Percentiles rank a stretch among this genome's conserved stretches.
These are phyloP conservation scores for Aureobasidium sp. DNA, from an alignment of 2,329 filamentous ascomycete species.

Conservation along the genomic window DNA sequence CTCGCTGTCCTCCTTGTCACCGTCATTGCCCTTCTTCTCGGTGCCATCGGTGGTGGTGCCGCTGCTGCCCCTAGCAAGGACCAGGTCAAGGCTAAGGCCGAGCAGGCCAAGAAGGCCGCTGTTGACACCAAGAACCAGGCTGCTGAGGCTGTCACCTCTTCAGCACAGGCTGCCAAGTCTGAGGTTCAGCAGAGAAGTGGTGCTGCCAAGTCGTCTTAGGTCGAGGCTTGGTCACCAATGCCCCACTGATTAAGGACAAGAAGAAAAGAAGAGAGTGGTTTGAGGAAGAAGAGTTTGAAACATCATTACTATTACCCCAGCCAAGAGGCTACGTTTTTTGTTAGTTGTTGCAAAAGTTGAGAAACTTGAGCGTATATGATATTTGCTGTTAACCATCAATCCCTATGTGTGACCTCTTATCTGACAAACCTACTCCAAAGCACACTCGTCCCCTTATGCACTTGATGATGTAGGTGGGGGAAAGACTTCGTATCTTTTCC, in stretches of 20 bases:
- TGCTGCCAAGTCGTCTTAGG: conserved; percentile 22
- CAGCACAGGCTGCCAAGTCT: conserved; percentile 67
- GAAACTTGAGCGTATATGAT: neutral
- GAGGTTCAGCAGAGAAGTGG: conserved; percentile 55
- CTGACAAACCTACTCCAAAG: too few relatives aligned
- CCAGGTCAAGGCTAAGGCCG: conserved; percentile 62
- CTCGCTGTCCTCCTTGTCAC: conserved; percentile 63
- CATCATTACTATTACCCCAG: neutral
- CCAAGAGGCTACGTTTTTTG: neutral
- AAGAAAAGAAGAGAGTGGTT: neutral
- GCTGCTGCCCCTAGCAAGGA: conserved; percentile 54
- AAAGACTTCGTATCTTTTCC: neutral
- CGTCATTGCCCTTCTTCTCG: conserved; percentile 61
- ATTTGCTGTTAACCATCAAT: neutral
- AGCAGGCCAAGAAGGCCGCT: conserved; percentile 67
- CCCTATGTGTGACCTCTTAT: neutral
- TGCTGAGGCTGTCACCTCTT: conserved; percentile 52
- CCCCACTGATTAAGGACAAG: neutral
- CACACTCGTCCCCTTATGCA: too few relatives aligned
- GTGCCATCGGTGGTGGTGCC: conserved; percentile 55
- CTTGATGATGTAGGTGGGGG: too few relatives aligned
- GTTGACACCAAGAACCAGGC: conserved; percentile 59
- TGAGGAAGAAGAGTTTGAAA: neutral
- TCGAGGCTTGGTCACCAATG: neutral
- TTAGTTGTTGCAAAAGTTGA: neutral